phyloP scores from a whole-genome alignment of 176 grass and related monocot species.

The Tillandsia leiboldiana region DNA sequence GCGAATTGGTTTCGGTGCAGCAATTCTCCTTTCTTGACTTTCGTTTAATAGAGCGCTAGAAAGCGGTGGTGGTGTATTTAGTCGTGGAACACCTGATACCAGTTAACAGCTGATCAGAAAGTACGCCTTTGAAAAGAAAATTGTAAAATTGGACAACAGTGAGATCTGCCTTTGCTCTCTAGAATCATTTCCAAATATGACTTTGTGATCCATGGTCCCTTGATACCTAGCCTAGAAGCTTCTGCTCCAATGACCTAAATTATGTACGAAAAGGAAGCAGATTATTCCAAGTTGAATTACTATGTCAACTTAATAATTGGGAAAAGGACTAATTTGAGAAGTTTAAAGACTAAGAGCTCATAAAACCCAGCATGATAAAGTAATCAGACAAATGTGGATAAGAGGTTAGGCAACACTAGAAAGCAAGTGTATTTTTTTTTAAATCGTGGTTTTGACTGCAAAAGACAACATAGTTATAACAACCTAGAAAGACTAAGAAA shows the following conservation, averaged over 20 bases:
- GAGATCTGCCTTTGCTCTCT: slow-evolving; percentile 68
- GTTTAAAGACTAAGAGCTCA: too few relatives aligned
- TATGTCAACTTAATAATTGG: background rate
- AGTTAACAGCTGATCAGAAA: slow-evolving; percentile 32
- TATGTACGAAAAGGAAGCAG: slow-evolving; percentile 29
- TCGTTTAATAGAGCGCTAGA: slow-evolving; percentile 57
- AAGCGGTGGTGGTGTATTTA: slow-evolving; percentile 85
- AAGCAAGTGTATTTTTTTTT: too few relatives aligned
- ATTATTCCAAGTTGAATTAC: background rate
- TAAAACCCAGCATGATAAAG: too few relatives aligned
- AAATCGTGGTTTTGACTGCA: too few relatives aligned
- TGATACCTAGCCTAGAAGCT: slow-evolving; percentile 69
- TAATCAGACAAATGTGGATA: too few relatives aligned
- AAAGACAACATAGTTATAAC: too few relatives aligned
- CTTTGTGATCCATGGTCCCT: slow-evolving; percentile 92
- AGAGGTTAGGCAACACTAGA: too few relatives aligned
- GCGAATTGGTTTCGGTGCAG: slow-evolving; percentile 75
- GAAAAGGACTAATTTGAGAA: background rate
- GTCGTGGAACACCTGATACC: slow-evolving; percentile 69
- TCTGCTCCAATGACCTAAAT: slow-evolving; percentile 90
- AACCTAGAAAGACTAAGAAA: too few relatives aligned
- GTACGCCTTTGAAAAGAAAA: slow-evolving; percentile 9
- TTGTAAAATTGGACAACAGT: slow-evolving; percentile 8
- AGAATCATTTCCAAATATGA: slow-evolving; percentile 99
- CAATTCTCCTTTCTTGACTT: slow-evolving; percentile 79